A percentile compares a stretch with the other conserved stretches of the same genome.
phyloP scores from a whole-genome alignment of 176 grass and related monocot genomes.

The Hyparrhenia diplandra region DNA sequence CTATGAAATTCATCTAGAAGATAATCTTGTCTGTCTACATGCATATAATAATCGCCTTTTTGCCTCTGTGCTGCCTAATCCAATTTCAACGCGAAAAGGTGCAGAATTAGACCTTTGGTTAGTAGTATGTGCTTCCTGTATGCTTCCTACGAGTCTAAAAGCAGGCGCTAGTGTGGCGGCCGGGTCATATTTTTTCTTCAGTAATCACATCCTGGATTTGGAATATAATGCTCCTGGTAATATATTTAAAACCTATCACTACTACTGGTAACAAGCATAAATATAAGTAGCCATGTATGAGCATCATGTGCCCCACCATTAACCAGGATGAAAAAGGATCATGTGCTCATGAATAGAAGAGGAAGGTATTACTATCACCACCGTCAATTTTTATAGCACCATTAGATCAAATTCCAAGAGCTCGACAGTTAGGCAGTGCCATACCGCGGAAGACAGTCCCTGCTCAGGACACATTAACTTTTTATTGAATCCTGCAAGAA shows the following conservation, averaged over 20 bases:
- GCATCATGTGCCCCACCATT: neutral
- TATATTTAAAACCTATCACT: neutral
- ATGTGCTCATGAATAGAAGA: neutral
- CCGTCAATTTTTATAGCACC: neutral
- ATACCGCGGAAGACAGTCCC: neutral
- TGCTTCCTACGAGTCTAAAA: conserved; percentile 15
- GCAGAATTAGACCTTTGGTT: neutral
- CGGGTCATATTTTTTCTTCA: too few relatives aligned
- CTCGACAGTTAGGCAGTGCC: neutral
- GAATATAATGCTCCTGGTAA: conserved; percentile 23
- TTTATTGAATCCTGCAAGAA: neutral
- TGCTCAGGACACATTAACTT: neutral
- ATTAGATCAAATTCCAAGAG: neutral
- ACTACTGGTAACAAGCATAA: neutral
- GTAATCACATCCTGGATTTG: neutral
- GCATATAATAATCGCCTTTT: neutral
- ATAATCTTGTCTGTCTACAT: conserved; percentile 16
- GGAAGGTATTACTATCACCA: too few relatives aligned
- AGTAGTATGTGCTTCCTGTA: neutral
- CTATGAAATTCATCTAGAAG: neutral
- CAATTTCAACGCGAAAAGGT: neutral
- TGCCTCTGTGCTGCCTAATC: conserved; percentile 12
- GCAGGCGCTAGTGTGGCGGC: neutral
- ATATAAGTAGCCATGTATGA: neutral
- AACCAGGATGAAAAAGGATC: neutral